Base-by-base conservation (phyloP, 2,329 filamentous ascomycete genomes). In the Neurospora sp. region DNA sequence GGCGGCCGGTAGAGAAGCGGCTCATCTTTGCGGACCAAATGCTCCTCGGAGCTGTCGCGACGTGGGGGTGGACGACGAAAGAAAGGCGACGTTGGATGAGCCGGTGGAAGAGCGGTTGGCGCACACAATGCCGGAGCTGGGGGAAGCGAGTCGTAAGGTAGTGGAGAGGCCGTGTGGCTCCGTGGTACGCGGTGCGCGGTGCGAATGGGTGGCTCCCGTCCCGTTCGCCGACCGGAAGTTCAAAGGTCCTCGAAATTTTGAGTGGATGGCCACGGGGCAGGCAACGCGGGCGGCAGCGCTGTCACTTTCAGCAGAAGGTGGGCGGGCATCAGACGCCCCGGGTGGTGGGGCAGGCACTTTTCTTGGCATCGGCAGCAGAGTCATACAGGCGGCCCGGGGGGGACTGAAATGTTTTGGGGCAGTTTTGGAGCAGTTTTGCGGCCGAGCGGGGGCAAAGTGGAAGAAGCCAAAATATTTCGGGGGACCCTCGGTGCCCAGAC, bases 21-120 rank as follows among this genome's bases (percentile, higher is more conserved):
- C 70, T 74, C 75, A 77, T 77, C 23, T 69, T 70, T 68, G 65
- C 65, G 37, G 40, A 66, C 40, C 68, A 70, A 73, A 65, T 67
- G 68, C 37, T 36, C 38, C 28, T 69, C 33, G 57, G 67, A 43
- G 67, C 66, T 28, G 40, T 68, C 65, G 65, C 67, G 38, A 41
- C 23, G 41, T n/a, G 23, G 66, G 33, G 69, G 33, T 68, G 67
- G 23, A 43, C 41, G 66, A 66, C 36, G 23, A 23, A 67, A 19
- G 38, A 33, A 43, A 43, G 15, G 38, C 39, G 8, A 41, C 38
- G 33, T n/a, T 72, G 4, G 77, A 78, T 38, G 79, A 80, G 4
- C 78, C 78, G 2, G 76, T 75, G 3, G 73, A 72, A 6, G 76
- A 77, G 76, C 74, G 3, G 73, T 72, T 33, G 74, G 52, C 52